Evolutionary conservation across 169 alveolate species (phyloP).

Genomic region (Plasmodium gaboni): DNA sequence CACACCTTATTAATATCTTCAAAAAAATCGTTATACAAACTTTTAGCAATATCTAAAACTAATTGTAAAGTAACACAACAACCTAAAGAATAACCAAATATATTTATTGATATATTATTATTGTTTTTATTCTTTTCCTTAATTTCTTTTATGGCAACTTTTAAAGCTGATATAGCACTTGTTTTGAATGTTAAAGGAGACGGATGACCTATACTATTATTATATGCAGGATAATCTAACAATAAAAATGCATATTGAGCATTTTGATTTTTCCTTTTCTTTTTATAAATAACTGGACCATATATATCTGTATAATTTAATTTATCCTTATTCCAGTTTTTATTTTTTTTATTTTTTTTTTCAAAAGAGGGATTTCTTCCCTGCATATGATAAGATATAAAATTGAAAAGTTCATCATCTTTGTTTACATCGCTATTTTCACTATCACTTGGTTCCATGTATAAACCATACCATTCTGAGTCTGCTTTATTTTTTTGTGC

Average conservation of each 20-base stretch:
- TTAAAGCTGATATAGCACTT: slow-evolving; percentile 60
- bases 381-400: slow-evolving; percentile 73
- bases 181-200: slow-evolving; percentile 74
- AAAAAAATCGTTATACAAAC: slow-evolving; percentile 70
- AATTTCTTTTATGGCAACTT: slow-evolving; percentile 62
- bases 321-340: slow-evolving; percentile 9
- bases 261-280: slow-evolving; percentile 8
- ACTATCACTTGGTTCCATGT: slow-evolving; percentile 39
- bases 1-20: slow-evolving; percentile 23
- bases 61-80: slow-evolving; percentile 59
- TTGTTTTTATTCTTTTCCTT: background rate
- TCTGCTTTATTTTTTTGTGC: background rate
- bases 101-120: slow-evolving; percentile 22
- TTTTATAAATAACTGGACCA: slow-evolving; percentile 65
- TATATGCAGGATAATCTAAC: slow-evolving; percentile 66
- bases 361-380: slow-evolving; percentile 76
- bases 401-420: slow-evolving; percentile 41
- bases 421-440: slow-evolving; percentile 16
- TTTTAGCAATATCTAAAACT: slow-evolving; percentile 60
- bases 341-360: slow-evolving; percentile 10
- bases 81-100: slow-evolving; percentile 62
- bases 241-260: slow-evolving; percentile 47
- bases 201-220: slow-evolving; percentile 73
- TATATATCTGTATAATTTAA: slow-evolving; percentile 63
- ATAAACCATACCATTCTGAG: slow-evolving; percentile 31